Percentiles rank a stretch among this genome's conserved stretches.
These are phyloP conservation scores for Tephrocybe sp. DNA, from an alignment of 768 basidiomycete genomes.

Conservation along the genomic window DNA sequence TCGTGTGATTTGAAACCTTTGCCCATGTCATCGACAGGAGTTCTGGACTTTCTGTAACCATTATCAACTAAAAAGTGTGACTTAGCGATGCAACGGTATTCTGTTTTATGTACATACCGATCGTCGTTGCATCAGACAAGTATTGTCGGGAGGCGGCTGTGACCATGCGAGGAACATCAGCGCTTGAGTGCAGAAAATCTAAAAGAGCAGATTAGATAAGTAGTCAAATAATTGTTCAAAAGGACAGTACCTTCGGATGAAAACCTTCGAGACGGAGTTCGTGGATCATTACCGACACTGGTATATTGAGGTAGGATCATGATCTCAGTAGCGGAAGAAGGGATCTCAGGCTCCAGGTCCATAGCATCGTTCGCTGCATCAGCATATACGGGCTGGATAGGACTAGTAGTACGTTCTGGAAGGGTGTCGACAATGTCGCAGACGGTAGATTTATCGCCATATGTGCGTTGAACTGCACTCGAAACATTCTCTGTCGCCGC, in stretches of 20 bases:
- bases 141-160: too few relatives aligned
- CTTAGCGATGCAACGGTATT: too few relatives aligned
- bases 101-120: too few relatives aligned
- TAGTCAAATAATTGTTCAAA: neutral
- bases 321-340: neutral
- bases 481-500: neutral
- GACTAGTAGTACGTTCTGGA: neutral
- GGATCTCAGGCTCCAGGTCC: neutral
- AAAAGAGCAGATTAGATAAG: too few relatives aligned
- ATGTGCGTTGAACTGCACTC: neutral
- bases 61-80: too few relatives aligned
- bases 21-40: too few relatives aligned
- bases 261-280: slow-evolving; percentile 4
- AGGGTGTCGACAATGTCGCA: neutral
- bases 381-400: neutral
- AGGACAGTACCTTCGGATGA: neutral
- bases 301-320: slow-evolving; percentile 1
- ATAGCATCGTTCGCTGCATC: slow-evolving; percentile 1
- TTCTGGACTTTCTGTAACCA: too few relatives aligned
- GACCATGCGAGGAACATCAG: too few relatives aligned
- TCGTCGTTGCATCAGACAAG: too few relatives aligned
- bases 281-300: neutral
- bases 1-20: too few relatives aligned
- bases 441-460: neutral
- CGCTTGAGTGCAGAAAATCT: too few relatives aligned